Conservation (phyloP, 73 alveolate species). For the Tetrahymena borealis region DNA sequence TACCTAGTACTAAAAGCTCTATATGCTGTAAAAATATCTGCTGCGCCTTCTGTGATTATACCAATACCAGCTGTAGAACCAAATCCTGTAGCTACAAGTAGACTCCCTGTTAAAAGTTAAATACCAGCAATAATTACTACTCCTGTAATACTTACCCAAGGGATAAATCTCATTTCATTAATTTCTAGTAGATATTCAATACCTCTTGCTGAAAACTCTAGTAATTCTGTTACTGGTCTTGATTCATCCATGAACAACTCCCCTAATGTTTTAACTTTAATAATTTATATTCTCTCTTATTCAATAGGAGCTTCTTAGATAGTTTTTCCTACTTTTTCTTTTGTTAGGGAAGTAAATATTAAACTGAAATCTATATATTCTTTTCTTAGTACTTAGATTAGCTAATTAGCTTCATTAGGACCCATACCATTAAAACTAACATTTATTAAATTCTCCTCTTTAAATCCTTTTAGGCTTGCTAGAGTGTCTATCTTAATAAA, state of each 20-base stretch:
- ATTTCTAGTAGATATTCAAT: not conserved
- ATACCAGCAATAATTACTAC: not conserved
- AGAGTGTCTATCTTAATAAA: not conserved
- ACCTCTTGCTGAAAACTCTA: slow-evolving; percentile 8
- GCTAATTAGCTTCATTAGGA: no score
- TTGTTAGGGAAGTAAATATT: not conserved
- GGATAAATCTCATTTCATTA: not conserved
- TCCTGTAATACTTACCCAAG: not conserved
- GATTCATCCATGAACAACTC: not conserved
- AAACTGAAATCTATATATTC: not conserved
- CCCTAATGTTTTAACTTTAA: not conserved
- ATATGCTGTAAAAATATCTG: not conserved
- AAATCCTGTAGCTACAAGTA: not conserved
- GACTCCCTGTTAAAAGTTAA: not conserved
- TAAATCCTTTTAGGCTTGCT: not conserved
- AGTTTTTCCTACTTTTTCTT: not conserved
- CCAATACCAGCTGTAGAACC: not conserved
- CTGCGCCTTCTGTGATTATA: not conserved
- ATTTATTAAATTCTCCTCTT: not conserved
- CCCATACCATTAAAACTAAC: not conserved
- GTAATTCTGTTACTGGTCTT: not conserved
- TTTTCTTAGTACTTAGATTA: not conserved
- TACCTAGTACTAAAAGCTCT: not conserved
- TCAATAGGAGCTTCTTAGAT: not conserved
- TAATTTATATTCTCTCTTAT: not conserved